Evolutionary conservation across 352 stramenopile genomes (phyloP).

Genomic region (Globisporangium echinulatum): DNA sequence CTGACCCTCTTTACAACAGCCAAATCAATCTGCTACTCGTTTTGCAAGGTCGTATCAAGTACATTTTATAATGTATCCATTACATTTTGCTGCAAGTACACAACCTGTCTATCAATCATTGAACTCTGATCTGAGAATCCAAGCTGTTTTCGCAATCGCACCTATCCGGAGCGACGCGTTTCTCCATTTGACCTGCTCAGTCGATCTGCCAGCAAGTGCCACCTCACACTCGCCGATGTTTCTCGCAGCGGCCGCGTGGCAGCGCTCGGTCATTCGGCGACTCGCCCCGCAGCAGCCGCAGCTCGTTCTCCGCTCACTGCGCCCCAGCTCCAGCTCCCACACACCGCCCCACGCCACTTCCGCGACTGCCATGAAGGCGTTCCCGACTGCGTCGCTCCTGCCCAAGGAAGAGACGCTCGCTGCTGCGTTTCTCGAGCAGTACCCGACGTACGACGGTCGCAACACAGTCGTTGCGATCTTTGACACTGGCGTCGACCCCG

Average conservation of each 20-base stretch:
- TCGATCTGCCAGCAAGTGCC: too few relatives aligned
- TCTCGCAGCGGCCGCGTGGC: not conserved
- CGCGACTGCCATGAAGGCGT: constrained; percentile 33
- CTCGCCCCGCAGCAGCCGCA: not conserved
- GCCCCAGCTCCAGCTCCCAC: not conserved
- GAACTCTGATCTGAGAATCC: too few relatives aligned
- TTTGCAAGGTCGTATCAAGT: too few relatives aligned
- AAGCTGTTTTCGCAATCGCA: too few relatives aligned
- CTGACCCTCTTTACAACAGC: too few relatives aligned
- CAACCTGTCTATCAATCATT: too few relatives aligned
- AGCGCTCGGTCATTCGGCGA: constrained; percentile 8
- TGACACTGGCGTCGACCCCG: constrained; percentile 94
- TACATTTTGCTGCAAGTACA: too few relatives aligned
- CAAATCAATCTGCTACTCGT: too few relatives aligned
- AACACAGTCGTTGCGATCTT: constrained; percentile 92
- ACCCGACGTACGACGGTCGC: constrained; percentile 87
- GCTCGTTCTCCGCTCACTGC: not conserved
- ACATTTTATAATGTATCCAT: too few relatives aligned
- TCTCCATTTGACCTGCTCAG: too few relatives aligned
- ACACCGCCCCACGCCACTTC: not conserved
- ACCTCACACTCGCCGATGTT: not conserved
- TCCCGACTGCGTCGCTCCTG: constrained; percentile 64
- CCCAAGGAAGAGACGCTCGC: constrained; percentile 91
- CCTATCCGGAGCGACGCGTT: too few relatives aligned
- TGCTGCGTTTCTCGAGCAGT: constrained; percentile 63